phyloP scores from a whole-genome alignment of 345 rosid species.

The Barbarea vulgaris region DNA sequence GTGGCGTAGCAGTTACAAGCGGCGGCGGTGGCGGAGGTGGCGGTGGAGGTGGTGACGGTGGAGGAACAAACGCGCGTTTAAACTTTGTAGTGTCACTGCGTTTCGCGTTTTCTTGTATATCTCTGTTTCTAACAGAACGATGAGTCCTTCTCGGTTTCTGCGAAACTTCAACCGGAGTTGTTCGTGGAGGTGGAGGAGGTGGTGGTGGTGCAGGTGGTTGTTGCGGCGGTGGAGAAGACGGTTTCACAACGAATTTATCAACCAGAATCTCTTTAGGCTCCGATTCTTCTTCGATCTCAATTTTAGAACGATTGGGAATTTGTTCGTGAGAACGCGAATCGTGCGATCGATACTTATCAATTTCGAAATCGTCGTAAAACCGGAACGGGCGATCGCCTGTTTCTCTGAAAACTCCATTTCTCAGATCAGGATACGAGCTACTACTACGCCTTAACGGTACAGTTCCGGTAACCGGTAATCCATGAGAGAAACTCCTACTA shows the following conservation, averaged over 20 bases:
- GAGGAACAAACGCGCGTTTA: constrained; percentile 27
- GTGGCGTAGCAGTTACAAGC: constrained; percentile 43
- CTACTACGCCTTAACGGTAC: constrained; percentile 69
- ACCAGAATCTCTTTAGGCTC: constrained; percentile 58
- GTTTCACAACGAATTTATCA: constrained; percentile 56
- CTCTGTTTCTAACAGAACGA: constrained; percentile 46
- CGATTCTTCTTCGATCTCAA: constrained; percentile 50
- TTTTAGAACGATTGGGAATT: constrained; percentile 36
- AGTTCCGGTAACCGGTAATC: constrained; percentile 36
- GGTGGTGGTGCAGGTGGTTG: constrained; percentile 38
- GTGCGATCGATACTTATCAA: constrained; percentile 43
- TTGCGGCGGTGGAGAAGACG: constrained; percentile 39
- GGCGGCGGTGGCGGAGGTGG: constrained; percentile 48
- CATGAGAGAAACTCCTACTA: constrained; percentile 22
- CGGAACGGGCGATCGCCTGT: constrained; percentile 54
- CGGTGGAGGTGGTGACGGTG: constrained; percentile 33
- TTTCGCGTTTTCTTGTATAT: constrained; percentile 29
- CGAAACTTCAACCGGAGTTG: constrained; percentile 17
- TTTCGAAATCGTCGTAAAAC: constrained; percentile 72
- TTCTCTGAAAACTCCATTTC: constrained; percentile 49
- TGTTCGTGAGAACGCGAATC: constrained; percentile 11
- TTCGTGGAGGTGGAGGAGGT: constrained; percentile 43
- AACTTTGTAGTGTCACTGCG: constrained; percentile 26
- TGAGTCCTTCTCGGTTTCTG: constrained; percentile 44
- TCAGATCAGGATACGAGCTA: constrained; percentile 79